A percentile compares a stretch with the other conserved stretches of the same genome.
Conservation (phyloP, 2,329 filamentous ascomycete species). For the Penicillium freii region DNA sequence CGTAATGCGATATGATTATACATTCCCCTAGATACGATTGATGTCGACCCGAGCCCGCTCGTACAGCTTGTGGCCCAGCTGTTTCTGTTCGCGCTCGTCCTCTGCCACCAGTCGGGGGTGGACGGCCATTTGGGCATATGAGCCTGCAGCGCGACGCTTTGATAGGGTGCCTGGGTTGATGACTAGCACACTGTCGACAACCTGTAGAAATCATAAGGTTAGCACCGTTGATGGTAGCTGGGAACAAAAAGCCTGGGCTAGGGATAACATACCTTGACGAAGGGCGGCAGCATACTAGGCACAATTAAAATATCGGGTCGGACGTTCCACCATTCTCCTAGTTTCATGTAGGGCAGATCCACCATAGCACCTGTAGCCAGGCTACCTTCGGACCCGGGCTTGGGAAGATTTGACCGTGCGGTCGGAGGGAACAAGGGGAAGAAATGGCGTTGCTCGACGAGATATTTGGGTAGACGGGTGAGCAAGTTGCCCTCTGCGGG, state of each 20-base stretch:
- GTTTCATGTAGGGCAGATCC: constrained; percentile 78
- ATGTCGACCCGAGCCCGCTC: constrained; percentile 85
- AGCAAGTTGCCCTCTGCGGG: constrained; percentile 61
- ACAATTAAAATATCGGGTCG: constrained; percentile 80
- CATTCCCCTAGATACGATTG: constrained; percentile 61
- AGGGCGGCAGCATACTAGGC: constrained; percentile 79
- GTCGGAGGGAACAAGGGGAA: constrained; percentile 84
- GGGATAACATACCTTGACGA: constrained; percentile 69
- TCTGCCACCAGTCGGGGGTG: constrained; percentile 62
- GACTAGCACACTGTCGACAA: constrained; percentile 83
- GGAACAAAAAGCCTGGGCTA: neutral
- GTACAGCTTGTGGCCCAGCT: constrained; percentile 73
- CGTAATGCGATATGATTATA: constrained; percentile 27
- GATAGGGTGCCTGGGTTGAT: constrained; percentile 89
- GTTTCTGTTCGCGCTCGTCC: constrained; percentile 56
- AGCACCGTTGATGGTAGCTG: neutral
- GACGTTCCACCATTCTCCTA: constrained; percentile 87
- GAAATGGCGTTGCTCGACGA: constrained; percentile 89
- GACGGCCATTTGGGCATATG: constrained; percentile 76
- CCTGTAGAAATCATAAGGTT: constrained; percentile 51
- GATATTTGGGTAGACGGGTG: constrained; percentile 68
- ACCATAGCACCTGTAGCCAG: constrained; percentile 71
- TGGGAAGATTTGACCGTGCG: constrained; percentile 65
- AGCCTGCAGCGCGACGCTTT: constrained; percentile 79
- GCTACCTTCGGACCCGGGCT: constrained; percentile 59